Evolutionary conservation across 1,139 yeast species (phyloP), one percentile per base, ranked within the genome.

Genomic region (Taiozyma sp.): DNA sequence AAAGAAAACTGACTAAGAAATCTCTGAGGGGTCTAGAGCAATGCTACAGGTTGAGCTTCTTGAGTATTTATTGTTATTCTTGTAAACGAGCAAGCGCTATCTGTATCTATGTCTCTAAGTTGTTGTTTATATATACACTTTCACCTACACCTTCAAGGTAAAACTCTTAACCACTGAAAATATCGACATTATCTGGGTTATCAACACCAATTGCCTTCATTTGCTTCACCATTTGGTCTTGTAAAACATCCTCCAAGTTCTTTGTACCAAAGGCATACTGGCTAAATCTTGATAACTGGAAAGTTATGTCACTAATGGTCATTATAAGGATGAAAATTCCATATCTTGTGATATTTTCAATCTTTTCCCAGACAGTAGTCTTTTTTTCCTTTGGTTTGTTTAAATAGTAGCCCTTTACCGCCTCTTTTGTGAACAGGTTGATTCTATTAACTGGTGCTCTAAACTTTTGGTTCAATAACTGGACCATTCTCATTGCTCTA

Each of bases 371-470:
- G 8, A 24, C 27, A 24, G 27, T 24, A 3, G 27, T 24, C 5
- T 24, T 24, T 24, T 24, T 45, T 34, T 51, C 16, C 13, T 52
- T 44, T 40, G 59, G 51, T 48, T 48, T 45, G 50, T 59, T 59
- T 49, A 58, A 40, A 46, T 57, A 53, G 47, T 22, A 68, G 47
- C 58, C 63, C 53, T 40, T 70, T 56, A 32, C 58, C 4, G 88
- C 87, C 53, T 80, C 80, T 36, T 68, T 65, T 1, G 89, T 87
- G 54, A 87, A 71, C 44, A 83, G 64, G 54, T 83, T 82, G 58
- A 87, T 70, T 51, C 95, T 72, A 63, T 87, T 87, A 19, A 86
- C 86, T 0, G 93, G 93, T 23, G 89, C 80, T 4, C 87, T 90
- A 65, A 80, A 80, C 49, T 70, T 71, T 57, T 80, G 81, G 64